phyloP scores from a whole-genome alignment of 2,329 filamentous ascomycete species.

The Fusarium floridanum region DNA sequence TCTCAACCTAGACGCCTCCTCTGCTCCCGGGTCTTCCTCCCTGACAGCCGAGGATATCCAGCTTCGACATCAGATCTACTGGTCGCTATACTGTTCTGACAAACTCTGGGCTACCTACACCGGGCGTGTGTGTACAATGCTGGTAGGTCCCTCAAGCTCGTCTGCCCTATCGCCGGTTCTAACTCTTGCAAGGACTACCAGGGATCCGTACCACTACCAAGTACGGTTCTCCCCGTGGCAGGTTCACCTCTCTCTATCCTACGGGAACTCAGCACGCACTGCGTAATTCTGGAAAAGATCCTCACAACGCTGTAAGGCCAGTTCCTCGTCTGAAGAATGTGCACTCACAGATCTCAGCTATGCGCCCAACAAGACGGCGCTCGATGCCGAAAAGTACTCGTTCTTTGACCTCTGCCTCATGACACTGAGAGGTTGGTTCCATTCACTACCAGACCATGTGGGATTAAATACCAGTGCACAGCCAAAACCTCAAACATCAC shows the following conservation, averaged over 20 bases:
- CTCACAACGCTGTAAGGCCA: slow-evolving; percentile 7
- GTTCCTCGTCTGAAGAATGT: background rate
- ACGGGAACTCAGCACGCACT: background rate
- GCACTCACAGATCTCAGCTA: background rate
- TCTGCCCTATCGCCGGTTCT: background rate
- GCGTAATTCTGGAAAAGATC: slow-evolving; percentile 17
- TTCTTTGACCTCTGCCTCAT: background rate
- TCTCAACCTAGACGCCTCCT: background rate
- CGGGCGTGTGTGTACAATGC: slow-evolving; percentile 22
- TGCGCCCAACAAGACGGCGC: background rate
- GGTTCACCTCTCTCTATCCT: background rate
- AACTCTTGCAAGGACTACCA: background rate
- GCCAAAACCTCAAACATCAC: background rate
- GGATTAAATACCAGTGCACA: background rate
- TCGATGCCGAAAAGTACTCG: background rate
- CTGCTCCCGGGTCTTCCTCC: background rate
- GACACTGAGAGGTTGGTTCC: background rate
- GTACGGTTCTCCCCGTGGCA: background rate
- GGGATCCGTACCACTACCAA: background rate
- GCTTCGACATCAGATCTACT: slow-evolving; percentile 12
- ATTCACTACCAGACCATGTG: background rate
- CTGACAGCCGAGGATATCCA: background rate
- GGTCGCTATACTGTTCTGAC: slow-evolving; percentile 12
- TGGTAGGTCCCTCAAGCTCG: background rate
- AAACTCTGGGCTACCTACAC: slow-evolving; percentile 22